Evolutionary conservation across 345 rosid species (phyloP), one percentile per base, ranked within the genome.

Genomic region (Turritis glabra): DNA sequence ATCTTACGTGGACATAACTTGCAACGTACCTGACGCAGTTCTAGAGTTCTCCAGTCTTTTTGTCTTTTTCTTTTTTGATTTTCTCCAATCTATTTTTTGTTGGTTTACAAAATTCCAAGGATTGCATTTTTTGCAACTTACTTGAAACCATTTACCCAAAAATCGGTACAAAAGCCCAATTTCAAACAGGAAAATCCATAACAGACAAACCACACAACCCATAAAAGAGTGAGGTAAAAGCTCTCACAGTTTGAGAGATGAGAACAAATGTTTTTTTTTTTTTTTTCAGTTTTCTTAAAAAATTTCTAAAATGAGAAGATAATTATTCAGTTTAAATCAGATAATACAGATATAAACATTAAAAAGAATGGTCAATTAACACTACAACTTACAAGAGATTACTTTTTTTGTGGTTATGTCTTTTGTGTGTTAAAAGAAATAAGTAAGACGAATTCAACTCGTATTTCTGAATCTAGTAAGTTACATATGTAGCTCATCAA

Each of bases 11-110:
- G 40, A 12, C 40, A 37, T 37, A 78, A 80, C 85, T 78, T 76
- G 6, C 50, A 46, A 57, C 9, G 35, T 64, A 81, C 72, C 85
- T 79, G 48, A 57, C 25, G 32, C 32, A 69, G 30, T 37, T 37
- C 38, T 32, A 10, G 13, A 37, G 14, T 37, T 37, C 38, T 47
- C 18, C 19, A 25, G 40, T 52, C 46, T 21, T n/a, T 5, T 0
- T 35, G 3, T 11, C 4, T 13, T 21, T 7, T 23, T 12, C 2
- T 27, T 0, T 2, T 58, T 38, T 29, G 0, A 5, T 30, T 30
- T 10, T 10, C 12, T 10, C 37, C 37, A 33, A 11, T 33, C 8
- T 35, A 35, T 35, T 35, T 35, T 35, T 33, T 8, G 8, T 3
- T 26, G 27, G 5, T 26, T 9, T 11, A 3, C 13, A 10, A n/a